Conservation (phyloP, 2,329 filamentous ascomycete genomes). For the Aspergillus ruber region DNA sequence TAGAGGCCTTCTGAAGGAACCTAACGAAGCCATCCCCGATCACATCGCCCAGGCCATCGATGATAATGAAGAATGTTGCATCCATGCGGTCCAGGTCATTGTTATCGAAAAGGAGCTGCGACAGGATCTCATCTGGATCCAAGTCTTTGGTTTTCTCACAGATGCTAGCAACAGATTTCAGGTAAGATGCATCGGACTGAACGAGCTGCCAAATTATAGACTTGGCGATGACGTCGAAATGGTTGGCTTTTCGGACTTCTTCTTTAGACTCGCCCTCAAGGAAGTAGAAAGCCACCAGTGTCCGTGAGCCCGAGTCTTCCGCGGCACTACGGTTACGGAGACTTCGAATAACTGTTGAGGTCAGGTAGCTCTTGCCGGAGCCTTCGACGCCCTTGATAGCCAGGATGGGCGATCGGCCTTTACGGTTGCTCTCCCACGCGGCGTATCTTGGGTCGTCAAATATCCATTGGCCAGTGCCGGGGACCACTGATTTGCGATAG, state of each 20-base stretch:
- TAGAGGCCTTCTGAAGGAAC: constrained; percentile 11
- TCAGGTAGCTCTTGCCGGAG: constrained; percentile 11
- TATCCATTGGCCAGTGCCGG: constrained; percentile 11
- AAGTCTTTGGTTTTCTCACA: constrained; percentile 8
- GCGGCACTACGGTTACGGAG: constrained; percentile 7
- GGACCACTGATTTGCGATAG: constrained; percentile 8
- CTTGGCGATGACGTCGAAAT: constrained; percentile 11
- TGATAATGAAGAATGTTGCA: constrained; percentile 33
- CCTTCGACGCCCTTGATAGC: constrained; percentile 11
- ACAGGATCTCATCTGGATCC: constrained; percentile 11
- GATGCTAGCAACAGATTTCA: constrained; percentile 12
- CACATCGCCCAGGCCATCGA: constrained; percentile 47
- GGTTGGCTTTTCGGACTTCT: constrained; percentile 6
- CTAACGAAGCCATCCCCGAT: constrained; percentile 13
- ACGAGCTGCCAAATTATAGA: constrained; percentile 14
- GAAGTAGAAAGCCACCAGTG: constrained; percentile 11
- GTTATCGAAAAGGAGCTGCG: constrained; percentile 7
- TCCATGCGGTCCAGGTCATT: constrained; percentile 12
- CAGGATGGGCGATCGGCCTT: constrained; percentile 4
- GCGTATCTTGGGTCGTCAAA: constrained; percentile 9
- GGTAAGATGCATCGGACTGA: constrained; percentile 10
- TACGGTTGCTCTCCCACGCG: constrained; percentile 6
- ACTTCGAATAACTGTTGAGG: constrained; percentile 10
- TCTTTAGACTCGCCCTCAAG: constrained; percentile 14
- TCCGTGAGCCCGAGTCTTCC: constrained; percentile 7